These are phyloP conservation scores for Sugiyamaella neomexicana DNA, from an alignment of 1,139 yeast genomes.

Conservation along the genomic window DNA sequence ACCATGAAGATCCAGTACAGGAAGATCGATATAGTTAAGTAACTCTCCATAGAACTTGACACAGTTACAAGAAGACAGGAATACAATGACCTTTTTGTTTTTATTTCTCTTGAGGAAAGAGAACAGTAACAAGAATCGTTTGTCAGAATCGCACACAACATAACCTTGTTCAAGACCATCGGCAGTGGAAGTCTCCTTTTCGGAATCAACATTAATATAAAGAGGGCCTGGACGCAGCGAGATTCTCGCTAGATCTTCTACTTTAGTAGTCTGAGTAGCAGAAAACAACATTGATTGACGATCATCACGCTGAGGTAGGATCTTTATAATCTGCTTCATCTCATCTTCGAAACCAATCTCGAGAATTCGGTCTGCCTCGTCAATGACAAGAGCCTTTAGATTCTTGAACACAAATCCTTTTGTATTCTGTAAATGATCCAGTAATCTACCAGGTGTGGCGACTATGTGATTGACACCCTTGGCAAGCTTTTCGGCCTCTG, in stretches of 20 bases:
- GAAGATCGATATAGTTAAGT: constrained; percentile 90
- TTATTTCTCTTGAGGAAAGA: constrained; percentile 89
- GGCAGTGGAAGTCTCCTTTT: constrained; percentile 78
- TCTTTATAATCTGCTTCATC: constrained; percentile 94
- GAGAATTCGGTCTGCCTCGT: constrained; percentile 94
- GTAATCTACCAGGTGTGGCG: constrained; percentile 96
- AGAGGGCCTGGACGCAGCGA: constrained; percentile 94
- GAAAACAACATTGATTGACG: constrained; percentile 97
- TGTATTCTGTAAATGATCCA: constrained; percentile 96
- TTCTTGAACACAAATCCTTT: constrained; percentile 92
- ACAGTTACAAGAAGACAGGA: constrained; percentile 93
- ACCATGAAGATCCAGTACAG: constrained; percentile 94
- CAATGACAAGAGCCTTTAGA: constrained; percentile 88
- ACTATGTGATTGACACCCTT: constrained; percentile 92
- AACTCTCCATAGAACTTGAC: constrained; percentile 95
- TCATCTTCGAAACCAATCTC: constrained; percentile 98
- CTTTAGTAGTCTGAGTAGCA: constrained; percentile 98
- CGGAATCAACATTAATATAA: constrained; percentile 90
- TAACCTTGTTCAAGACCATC: constrained; percentile 98
- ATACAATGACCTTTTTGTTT: constrained; percentile 87
- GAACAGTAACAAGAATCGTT: constrained; percentile 82
- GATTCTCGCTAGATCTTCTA: constrained; percentile 95
- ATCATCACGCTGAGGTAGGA: constrained; percentile 79
- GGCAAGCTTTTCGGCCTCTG: constrained; percentile 88
- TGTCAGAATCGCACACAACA: constrained; percentile 95